Percentiles rank a stretch among this genome's conserved stretches.
Conservation (phyloP, 83 land plant genomes). For the Isoetes engelmannii region DNA sequence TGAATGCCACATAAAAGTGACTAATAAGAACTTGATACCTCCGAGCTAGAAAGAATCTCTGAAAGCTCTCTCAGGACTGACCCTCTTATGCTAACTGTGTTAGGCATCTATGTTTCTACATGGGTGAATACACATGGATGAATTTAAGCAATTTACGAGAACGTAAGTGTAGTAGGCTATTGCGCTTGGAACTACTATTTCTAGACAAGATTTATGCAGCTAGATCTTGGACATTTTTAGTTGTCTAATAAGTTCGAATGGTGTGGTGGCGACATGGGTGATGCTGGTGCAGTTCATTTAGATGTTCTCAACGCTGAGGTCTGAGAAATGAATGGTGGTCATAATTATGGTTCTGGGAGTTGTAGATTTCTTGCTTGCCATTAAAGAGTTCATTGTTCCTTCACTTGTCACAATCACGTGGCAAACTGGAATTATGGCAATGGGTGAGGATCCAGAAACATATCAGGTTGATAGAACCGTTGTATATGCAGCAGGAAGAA, state of each 20-base stretch:
- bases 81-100: too few species aligned
- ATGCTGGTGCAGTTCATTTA: slow-evolving; percentile 82
- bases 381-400: slow-evolving; percentile 88
- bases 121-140: too few species aligned
- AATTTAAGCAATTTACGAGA: too few species aligned
- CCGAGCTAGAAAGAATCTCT: slow-evolving; percentile 53
- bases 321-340: not conserved
- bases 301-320: slow-evolving; percentile 94
- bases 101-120: too few species aligned
- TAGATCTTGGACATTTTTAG: slow-evolving; percentile 75
- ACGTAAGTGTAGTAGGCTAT: too few species aligned
- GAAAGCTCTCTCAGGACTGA: slow-evolving; percentile 72
- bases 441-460: slow-evolving; percentile 54
- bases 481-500: slow-evolving; percentile 57
- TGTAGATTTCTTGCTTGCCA: slow-evolving; percentile 82
- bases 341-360: slow-evolving; percentile 8
- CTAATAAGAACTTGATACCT: slow-evolving; percentile 34
- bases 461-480: slow-evolving; percentile 45
- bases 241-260: slow-evolving; percentile 70
- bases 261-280: slow-evolving; percentile 65
- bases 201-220: slow-evolving; percentile 77
- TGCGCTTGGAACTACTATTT: too few species aligned
- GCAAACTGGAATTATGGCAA: slow-evolving; percentile 51
- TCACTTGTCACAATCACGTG: slow-evolving; percentile 62
- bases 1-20: not conserved